phyloP scores from a whole-genome alignment of 108 stramenopile genomes.

The Seminavis robusta region DNA sequence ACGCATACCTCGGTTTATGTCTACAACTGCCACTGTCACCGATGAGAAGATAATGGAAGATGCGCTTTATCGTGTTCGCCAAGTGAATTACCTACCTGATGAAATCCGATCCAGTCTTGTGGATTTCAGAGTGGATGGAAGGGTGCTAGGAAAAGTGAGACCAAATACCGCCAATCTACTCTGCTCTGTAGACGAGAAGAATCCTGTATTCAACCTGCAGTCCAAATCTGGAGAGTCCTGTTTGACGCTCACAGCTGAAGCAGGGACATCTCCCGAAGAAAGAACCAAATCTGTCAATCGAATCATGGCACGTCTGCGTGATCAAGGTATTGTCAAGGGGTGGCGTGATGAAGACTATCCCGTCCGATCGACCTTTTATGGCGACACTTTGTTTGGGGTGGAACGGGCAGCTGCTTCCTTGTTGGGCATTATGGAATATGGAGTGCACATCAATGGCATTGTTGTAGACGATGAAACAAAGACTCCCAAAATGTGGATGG shows the following conservation, averaged over 20 bases:
- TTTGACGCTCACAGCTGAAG: conserved; percentile 33
- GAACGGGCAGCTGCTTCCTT: conserved; percentile 78
- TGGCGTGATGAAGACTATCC: conserved; percentile 85
- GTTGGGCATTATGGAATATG: conserved; percentile 76
- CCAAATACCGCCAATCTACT: conserved; percentile 50
- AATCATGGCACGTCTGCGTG: conserved; percentile 52
- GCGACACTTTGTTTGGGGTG: conserved; percentile 61
- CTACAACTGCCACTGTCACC: not conserved
- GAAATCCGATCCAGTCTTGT: conserved; percentile 38
- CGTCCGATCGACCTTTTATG: conserved; percentile 54
- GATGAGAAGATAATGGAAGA: conserved; percentile 48
- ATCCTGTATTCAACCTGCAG: conserved; percentile 26
- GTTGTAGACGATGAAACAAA: conserved; percentile 28
- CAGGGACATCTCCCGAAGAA: conserved; percentile 40
- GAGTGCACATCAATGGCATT: conserved; percentile 73
- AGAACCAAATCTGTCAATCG: conserved; percentile 54
- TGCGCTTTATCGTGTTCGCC: conserved; percentile 67
- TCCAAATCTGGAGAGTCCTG: conserved; percentile 10
- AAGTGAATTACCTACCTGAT: conserved; percentile 54
- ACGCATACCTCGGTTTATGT: no score
- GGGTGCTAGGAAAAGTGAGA: conserved; percentile 57
- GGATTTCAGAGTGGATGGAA: conserved; percentile 60
- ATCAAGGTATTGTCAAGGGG: conserved; percentile 62
- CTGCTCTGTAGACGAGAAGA: conserved; percentile 12
- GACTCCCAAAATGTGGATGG: conserved; percentile 80